Base-by-base conservation (phyloP, 805 yeast genomes). In the Blastobotrys terrestris region DNA sequence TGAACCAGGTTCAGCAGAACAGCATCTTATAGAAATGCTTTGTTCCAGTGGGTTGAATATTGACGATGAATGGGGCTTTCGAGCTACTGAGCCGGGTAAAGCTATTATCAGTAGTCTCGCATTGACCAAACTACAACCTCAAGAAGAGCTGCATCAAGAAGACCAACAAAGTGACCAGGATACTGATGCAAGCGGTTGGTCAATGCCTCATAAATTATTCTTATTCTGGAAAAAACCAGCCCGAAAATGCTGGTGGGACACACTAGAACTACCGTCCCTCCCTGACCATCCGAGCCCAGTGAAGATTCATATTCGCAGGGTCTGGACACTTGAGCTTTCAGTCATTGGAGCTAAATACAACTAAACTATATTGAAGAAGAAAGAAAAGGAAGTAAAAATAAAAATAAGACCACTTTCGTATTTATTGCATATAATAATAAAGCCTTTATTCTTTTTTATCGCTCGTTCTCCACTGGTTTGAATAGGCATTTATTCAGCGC, bases 211-310 rank as follows among this genome's bases (percentile, higher is more conserved):
- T 48, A 94, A 94, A 67, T 76, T 94, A 49, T 74, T 94, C 39
- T 72, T 94, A 50, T 94, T 94, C 65, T 94, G 99, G 98, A 79
- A 96, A 57, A 94, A 94, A 66, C 99, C 99, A 0, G 99, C 99
- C 1, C 79, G 98, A 64, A 94, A 94, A 66, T 94, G 99, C 72
- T 94, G 99, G 99, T 94, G 99, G 99, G 82, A 80, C 45, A 71
- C 71, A 53, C 49, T 67, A 11, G 70, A 63, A 18, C 66, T 73
- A 15, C 68, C 67, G 3, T 68, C 64, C 1, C 54, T 70, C 18
- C 55, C 60, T 20, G 69, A 65, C 8, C 63, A 63, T 14, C 63
- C 63, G 19, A 73, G 69, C 3, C 60, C 72, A 13, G 79, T 90
- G 21, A 83, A 80, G 61, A 81, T 91, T 15, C 97, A 94, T 64